phyloP scores from a whole-genome alignment of 23 red algal species.

The Gracilaria vermiculophylla region DNA sequence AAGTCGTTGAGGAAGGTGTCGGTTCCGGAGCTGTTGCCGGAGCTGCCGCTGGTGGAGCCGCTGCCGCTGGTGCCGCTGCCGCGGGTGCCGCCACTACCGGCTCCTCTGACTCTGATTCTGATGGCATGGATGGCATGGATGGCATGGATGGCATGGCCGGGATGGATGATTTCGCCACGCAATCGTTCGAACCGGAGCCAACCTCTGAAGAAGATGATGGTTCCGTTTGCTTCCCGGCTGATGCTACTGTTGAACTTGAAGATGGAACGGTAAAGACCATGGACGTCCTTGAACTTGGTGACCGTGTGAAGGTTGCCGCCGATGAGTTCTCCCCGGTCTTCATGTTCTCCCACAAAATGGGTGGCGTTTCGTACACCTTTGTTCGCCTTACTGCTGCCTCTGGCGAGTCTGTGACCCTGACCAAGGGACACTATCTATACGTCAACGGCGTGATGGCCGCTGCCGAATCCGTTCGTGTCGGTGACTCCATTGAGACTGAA shows the following conservation, averaged over 20 bases:
- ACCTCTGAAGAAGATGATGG: conserved; percentile 44
- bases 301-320: conserved; percentile 68
- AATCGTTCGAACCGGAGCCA: neutral
- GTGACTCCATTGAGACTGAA: conserved; percentile 33
- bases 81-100: neutral
- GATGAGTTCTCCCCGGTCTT: conserved; percentile 65
- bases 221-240: conserved; percentile 78
- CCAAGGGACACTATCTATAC: conserved; percentile 68
- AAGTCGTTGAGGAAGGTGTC: neutral
- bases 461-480: conserved; percentile 45
- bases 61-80: neutral
- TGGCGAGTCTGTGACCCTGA: conserved; percentile 33
- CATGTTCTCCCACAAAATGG: conserved; percentile 75
- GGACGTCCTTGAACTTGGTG: conserved; percentile 53
- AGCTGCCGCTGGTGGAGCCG: conserved; percentile 2
- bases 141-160: neutral
- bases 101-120: too few species aligned
- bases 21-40: neutral
- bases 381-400: conserved; percentile 30
- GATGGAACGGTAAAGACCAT: conserved; percentile 58
- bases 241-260: conserved; percentile 73
- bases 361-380: conserved; percentile 30
- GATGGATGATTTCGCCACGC: neutral
- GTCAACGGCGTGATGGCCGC: conserved; percentile 55
- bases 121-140: neutral